A percentile compares a stretch with the other conserved stretches of the same genome.
Evolutionary conservation across 192 early-diverging fungal species (phyloP).

Genomic region (Phycomyces nitens): DNA sequence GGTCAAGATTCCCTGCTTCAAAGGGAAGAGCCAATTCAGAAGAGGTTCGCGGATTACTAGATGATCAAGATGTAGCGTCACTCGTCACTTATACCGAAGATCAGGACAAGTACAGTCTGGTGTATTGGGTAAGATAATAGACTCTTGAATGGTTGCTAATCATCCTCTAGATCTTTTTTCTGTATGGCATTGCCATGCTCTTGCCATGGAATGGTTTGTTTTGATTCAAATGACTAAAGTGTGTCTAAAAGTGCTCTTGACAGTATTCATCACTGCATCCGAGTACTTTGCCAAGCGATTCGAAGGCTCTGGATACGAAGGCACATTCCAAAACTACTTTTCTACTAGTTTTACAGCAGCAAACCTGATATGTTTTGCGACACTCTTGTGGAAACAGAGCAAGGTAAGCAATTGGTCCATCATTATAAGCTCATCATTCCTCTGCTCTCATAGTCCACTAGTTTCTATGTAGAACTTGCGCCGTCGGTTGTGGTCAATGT

Average conservation of each 20-base stretch:
- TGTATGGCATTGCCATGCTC: slow-evolving; percentile 73
- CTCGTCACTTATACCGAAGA: background rate
- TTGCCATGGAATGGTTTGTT: slow-evolving; percentile 74
- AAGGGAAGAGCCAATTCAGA: no score
- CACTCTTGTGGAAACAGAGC: slow-evolving; percentile 50
- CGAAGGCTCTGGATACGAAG: slow-evolving; percentile 50
- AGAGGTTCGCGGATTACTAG: no score
- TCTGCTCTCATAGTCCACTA: no score
- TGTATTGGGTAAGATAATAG: background rate
- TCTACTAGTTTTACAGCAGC: slow-evolving; percentile 58
- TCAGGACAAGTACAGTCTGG: background rate
- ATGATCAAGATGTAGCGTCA: background rate
- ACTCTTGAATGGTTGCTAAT: background rate
- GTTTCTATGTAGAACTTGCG: slow-evolving; percentile 6
- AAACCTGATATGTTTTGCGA: slow-evolving; percentile 52
- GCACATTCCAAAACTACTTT: slow-evolving; percentile 79
- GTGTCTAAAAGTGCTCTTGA: background rate
- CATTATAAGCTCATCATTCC: no score
- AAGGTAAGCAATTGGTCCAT: no score
- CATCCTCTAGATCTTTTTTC: slow-evolving; percentile 50
- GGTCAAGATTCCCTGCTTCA: no score
- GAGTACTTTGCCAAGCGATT: slow-evolving; percentile 69
- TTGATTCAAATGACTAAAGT: background rate
- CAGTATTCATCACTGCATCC: slow-evolving; percentile 74
- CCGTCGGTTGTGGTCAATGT: slow-evolving; percentile 52